Conservation (phyloP, 2,329 filamentous ascomycete species). For the Penicillium decumbens region DNA sequence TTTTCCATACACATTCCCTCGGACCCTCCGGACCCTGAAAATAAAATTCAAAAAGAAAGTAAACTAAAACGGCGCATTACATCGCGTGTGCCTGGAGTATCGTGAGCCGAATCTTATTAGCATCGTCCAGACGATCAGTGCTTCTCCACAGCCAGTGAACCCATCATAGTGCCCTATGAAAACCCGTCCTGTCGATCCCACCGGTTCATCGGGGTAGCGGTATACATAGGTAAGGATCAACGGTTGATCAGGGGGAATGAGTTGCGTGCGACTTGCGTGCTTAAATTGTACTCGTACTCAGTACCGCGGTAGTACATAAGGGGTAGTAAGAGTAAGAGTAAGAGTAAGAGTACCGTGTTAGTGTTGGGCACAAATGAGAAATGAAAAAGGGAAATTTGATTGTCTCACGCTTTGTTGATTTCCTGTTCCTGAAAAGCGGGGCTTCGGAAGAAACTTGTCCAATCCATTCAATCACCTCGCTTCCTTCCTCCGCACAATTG, state of each 20-base stretch:
- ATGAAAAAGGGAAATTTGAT: slow-evolving; percentile 7
- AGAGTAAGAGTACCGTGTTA: too few relatives aligned
- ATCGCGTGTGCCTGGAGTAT: background rate
- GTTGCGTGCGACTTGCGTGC: slow-evolving; percentile 1
- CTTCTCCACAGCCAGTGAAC: slow-evolving; percentile 7
- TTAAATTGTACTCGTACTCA: background rate
- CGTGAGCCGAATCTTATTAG: background rate
- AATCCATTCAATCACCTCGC: background rate
- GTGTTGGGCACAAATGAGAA: background rate
- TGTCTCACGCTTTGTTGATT: slow-evolving; percentile 9
- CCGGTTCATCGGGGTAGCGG: slow-evolving; percentile 11
- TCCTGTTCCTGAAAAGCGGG: slow-evolving; percentile 7
- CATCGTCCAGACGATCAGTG: slow-evolving; percentile 3
- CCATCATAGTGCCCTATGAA: slow-evolving; percentile 8
- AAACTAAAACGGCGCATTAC: background rate
- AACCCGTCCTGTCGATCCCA: slow-evolving; percentile 15
- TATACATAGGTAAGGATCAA: slow-evolving; percentile 10
- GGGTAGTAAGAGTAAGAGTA: background rate
- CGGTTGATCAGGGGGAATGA: slow-evolving; percentile 19
- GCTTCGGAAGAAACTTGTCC: background rate
- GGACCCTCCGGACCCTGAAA: background rate
- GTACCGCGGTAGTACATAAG: background rate
- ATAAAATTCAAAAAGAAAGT: background rate
- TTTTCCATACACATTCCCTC: background rate
- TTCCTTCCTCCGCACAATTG: background rate